Evolutionary conservation across 176 grass and related monocot species (phyloP), one percentile per base, ranked within the genome.

Genomic region (Alloteropsis semialata): DNA sequence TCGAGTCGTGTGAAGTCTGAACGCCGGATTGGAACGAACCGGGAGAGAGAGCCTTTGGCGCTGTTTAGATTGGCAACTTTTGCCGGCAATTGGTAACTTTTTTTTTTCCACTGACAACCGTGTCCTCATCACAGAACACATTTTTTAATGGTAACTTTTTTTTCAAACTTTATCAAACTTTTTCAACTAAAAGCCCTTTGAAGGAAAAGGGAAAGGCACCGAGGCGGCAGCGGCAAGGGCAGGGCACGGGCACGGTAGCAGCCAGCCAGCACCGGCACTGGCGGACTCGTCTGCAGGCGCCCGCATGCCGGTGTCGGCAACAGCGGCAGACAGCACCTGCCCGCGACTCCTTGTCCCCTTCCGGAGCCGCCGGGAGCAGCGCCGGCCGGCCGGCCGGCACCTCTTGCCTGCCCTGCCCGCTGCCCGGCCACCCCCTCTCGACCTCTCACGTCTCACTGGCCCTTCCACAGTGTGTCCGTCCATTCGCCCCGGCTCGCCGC

Each of bases 291-390:
- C 64, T 30, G 79, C 42, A 14, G 69, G 55, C 30, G 5, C 6
- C 42, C 50, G 63, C 62, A 19, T 55, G 36, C 12, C 6, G 53
- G 3, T 72, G 84, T 79, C 75, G 75, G 73, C 82, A 19, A 54
- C 46, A 25, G 72, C 48, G 33, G 75, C 75, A 72, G 76, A 82
- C 66, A 69, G 38, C 80, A 33, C 19, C 55, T 42, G 51, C 80
- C 38, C 13, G 53, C 79, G 27, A 43, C 50, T 32, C 18, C 39
- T 46, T 46, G 80, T 59, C 80, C 44, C 53, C 53, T 82, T 72
- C 3, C 67, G 25, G 64, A 8, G 67, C 2, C 33, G 5, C 29
- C 5, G 15, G 28, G 56, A 63, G n/a, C 65, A n/a, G 29, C 48
- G 34, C 34, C 5, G 37, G 22, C 38, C 65, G 46, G 49, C 72